Base-by-base conservation (phyloP, 1,284 basidiomycete genomes). In the Irpex sp. region DNA sequence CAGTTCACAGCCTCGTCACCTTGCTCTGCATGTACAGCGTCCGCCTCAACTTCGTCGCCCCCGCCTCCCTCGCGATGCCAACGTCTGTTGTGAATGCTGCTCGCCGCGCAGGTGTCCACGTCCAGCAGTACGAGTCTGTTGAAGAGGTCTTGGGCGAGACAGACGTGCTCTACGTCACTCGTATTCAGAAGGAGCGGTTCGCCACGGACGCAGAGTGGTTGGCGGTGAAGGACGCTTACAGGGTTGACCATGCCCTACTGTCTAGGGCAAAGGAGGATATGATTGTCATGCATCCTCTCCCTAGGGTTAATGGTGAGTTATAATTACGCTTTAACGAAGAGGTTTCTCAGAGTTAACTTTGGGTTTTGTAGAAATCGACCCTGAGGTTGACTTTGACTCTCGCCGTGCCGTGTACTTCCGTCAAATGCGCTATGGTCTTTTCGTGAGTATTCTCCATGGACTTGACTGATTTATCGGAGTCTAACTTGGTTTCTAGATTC, bases 271-370 rank as follows among this genome's bases (percentile, higher is more conserved):
- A 98, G 80, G 90, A 94, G 67, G 91, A 93, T 60, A 94, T 96
- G 84, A 98, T 98, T 65, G 95, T 99, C 65, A 95, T 99, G 92
- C 97, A 99, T 77, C 97, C 97, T 16, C 80, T 99, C 53, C 97
- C 97, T 18, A 80, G 97, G 69, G 86, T 95, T 56, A 96, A 96
- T 71, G 93, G 90, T 87, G 65, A 67, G 39, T 33, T 3, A 33
- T 33, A 7, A 2, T 33, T 7, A 33, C 28, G 28, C 5, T 33
- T 33, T 33, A 33, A 33, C 28, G 28, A 33, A 7, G 3, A 3
- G 7, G n/a, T 33, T 7, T 3, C 3, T 33, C 54, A 16, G 55
- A 37, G 18, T 33, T 52, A 52, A 3, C 35, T 55, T 58, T 5
- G 23, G 6, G 16, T 58, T 42, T 36, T 21, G 14, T 70, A 88